Evolutionary conservation across 306 rosid genomes (phyloP), one percentile per base, ranked within the genome.

Genomic region (Prinsepia uniflora): DNA sequence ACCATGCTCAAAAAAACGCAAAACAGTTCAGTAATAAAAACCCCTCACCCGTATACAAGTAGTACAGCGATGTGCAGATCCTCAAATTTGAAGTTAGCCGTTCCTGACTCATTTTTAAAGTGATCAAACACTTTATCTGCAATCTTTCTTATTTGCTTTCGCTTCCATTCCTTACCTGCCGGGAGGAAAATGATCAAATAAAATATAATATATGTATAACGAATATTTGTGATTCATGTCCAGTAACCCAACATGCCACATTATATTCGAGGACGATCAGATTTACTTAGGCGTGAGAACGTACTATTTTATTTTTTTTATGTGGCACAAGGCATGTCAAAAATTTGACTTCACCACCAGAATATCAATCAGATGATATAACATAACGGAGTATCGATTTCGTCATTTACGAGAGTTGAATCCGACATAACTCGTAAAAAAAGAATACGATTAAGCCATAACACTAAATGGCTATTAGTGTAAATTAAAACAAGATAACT

Each of bases 41-140:
- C 53, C 60, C 58, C 95, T 83, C 58, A 94, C 99, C 91, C 91
- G 92, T 80, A 94, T 49, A 89, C 89, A 72, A 94, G 92, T 70
- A 94, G 80, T 12, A 92, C 92, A 39, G 92, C 86, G 39, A 91
- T 94, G 78, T 91, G 89, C 24, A 94, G 77, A 75, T 94, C 95
- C 79, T 87, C 96, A 70, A 94, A 89, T 22, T 58, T 61, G 86
- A 94, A 68, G 7, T 43, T 78, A 22, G 81, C 85, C 39, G 15
- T 77, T 34, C 57, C 74, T 0, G 60, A 8, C 34, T 81, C 78
- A 49, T 76, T 87, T 47, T 65, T 67, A 22, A 89, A 10, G 2
- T 42, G 75, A 41, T 84, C 81, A 72, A 80, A 94, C 71, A 87
- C 84, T 70, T 66, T 81, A 78, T 89, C 82, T 0, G 89, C 76